Conservation (phyloP, 2,329 filamentous ascomycete species). For the Lecanicillium sp. region DNA sequence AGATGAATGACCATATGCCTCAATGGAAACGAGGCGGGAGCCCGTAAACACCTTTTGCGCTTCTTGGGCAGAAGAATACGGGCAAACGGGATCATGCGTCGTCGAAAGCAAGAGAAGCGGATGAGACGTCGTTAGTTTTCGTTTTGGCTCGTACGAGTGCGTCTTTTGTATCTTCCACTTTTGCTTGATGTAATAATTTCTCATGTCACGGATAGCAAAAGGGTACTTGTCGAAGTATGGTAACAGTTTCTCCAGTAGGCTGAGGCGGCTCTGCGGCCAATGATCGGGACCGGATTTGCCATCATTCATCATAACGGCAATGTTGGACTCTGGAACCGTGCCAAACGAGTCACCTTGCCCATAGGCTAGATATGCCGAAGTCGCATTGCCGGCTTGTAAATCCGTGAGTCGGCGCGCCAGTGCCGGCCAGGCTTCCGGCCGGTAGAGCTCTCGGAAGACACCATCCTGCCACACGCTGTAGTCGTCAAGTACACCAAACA, state of each 20-base stretch:
- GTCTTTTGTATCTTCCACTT: conserved; percentile 26
- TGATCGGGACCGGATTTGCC: conserved; percentile 18
- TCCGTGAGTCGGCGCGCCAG: conserved; percentile 30
- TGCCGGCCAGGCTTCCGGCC: conserved; percentile 30
- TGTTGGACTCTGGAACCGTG: conserved; percentile 20
- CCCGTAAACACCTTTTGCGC: conserved; percentile 31
- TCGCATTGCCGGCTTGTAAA: conserved; percentile 35
- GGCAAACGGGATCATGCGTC: conserved; percentile 44
- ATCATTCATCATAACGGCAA: conserved; percentile 25
- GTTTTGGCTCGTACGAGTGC: conserved; percentile 22
- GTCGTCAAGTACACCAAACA: conserved; percentile 34
- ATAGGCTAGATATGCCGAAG: conserved; percentile 31
- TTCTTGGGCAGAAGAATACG: conserved; percentile 31
- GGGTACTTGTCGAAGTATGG: conserved; percentile 28
- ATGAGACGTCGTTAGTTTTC: conserved; percentile 28
- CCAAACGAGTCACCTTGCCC: conserved; percentile 17
- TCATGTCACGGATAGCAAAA: conserved; percentile 24
- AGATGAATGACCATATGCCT: conserved; percentile 39
- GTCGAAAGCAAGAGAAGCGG: conserved; percentile 28
- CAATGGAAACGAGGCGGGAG: conserved; percentile 34
- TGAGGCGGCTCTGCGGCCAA: conserved; percentile 28
- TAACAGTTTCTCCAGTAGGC: conserved; percentile 28
- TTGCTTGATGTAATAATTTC: conserved; percentile 27
- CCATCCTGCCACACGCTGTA: conserved; percentile 29
- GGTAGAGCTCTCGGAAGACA: conserved; percentile 35